These are phyloP conservation scores for Annulohypoxylon truncatum DNA, from an alignment of 2,329 filamentous ascomycete species.

Conservation along the genomic window DNA sequence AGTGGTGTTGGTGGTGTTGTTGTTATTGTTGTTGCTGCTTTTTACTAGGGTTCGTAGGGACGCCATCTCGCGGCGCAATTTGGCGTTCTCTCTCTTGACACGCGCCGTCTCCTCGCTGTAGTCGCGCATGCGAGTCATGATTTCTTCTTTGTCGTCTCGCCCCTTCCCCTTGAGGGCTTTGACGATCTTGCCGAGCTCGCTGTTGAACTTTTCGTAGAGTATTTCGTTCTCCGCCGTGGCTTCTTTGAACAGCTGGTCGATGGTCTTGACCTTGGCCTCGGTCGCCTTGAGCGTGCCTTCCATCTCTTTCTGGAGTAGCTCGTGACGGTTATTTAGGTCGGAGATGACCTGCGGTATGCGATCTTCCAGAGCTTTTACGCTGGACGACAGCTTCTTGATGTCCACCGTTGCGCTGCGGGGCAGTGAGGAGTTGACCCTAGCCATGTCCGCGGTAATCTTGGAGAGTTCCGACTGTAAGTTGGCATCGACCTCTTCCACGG, in stretches of 20 bases:
- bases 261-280: constrained; percentile 81
- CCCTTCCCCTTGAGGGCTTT: constrained; percentile 78
- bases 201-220: constrained; percentile 90
- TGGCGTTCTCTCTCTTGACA: constrained; percentile 85
- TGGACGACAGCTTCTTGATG: constrained; percentile 63
- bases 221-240: constrained; percentile 91
- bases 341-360: constrained; percentile 70
- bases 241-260: constrained; percentile 91
- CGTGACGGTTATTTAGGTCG: constrained; percentile 70
- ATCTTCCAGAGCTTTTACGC: constrained; percentile 74
- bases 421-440: constrained; percentile 61
- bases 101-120: constrained; percentile 80
- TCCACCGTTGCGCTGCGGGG: constrained; percentile 56
- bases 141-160: constrained; percentile 82
- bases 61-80: constrained; percentile 83
- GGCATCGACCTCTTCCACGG: constrained; percentile 76
- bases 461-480: constrained; percentile 79
- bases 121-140: constrained; percentile 77
- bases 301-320: constrained; percentile 75
- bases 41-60: constrained; percentile 71
- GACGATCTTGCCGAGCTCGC: constrained; percentile 86
- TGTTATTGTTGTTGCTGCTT: constrained; percentile 44
- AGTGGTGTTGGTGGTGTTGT: too few relatives aligned
- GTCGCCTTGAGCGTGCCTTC: constrained; percentile 77
- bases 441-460: constrained; percentile 84